phyloP scores from a whole-genome alignment of 495 filamentous ascomycete species.

The Penicillium daleae region DNA sequence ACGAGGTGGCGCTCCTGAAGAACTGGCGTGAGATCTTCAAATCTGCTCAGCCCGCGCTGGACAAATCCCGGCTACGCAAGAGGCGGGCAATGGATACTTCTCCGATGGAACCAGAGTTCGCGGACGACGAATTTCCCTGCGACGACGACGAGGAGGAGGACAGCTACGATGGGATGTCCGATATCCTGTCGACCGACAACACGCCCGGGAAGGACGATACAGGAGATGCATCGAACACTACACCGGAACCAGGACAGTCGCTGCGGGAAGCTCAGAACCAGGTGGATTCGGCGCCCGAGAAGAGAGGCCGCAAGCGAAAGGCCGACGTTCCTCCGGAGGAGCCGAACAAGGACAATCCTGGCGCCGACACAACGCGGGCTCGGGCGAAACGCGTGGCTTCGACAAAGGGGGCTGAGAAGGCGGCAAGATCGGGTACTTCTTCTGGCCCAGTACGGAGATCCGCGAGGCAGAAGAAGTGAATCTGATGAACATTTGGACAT shows the following conservation, averaged over 20 bases:
- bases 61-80: constrained; percentile 29
- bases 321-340: constrained; percentile 33
- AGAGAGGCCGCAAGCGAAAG: constrained; percentile 44
- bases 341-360: constrained; percentile 15
- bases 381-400: constrained; percentile 37
- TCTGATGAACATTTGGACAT: neutral
- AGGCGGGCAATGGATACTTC: constrained; percentile 3
- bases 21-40: constrained; percentile 59
- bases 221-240: constrained; percentile 31
- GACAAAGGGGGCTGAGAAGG: constrained; percentile 24
- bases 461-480: constrained; percentile 36
- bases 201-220: constrained; percentile 19
- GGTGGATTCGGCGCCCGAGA: constrained; percentile 18
- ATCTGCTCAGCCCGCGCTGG: constrained; percentile 38
- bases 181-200: constrained; percentile 19
- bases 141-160: constrained; percentile 14
- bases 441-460: constrained; percentile 40
- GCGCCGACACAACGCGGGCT: constrained; percentile 11
- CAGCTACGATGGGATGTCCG: constrained; percentile 28
- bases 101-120: neutral
- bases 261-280: constrained; percentile 12
- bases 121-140: constrained; percentile 17
- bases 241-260: constrained; percentile 21
- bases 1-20: constrained; percentile 51
- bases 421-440: constrained; percentile 15